phyloP scores from a whole-genome alignment of 2,329 filamentous ascomycete species.

The Lecanosticta acicola region DNA sequence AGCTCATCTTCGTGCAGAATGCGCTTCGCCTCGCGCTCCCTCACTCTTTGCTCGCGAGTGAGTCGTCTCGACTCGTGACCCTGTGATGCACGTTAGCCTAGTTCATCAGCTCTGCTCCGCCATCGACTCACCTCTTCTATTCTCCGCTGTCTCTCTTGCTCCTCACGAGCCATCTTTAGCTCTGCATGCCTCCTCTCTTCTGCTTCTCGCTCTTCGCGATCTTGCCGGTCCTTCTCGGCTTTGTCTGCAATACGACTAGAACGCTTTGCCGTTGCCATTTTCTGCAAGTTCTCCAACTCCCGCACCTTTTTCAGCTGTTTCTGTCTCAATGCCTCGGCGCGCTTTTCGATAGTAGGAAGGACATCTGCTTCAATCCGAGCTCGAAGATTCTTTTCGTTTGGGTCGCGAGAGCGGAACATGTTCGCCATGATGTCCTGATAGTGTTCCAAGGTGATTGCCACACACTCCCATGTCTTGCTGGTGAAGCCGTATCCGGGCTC shows the following conservation, averaged over 20 bases:
- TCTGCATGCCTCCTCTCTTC: slow-evolving; percentile 61
- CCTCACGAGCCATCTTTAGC: slow-evolving; percentile 55
- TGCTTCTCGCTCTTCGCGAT: slow-evolving; percentile 65
- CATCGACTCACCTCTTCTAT: slow-evolving; percentile 52
- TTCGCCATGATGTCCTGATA: slow-evolving; percentile 65
- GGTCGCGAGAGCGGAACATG: slow-evolving; percentile 70
- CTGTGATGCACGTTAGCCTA: slow-evolving; percentile 33
- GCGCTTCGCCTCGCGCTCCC: slow-evolving; percentile 78
- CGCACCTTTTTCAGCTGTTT: slow-evolving; percentile 71
- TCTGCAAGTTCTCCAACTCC: slow-evolving; percentile 74
- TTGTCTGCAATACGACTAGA: slow-evolving; percentile 84
- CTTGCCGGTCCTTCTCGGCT: slow-evolving; percentile 68
- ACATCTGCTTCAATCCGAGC: slow-evolving; percentile 70
- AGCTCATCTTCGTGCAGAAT: slow-evolving; percentile 80
- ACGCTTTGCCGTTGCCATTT: slow-evolving; percentile 87
- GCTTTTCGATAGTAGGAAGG: slow-evolving; percentile 75
- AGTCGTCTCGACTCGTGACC: slow-evolving; percentile 74
- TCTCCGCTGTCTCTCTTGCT: slow-evolving; percentile 57
- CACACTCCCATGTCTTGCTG: slow-evolving; percentile 81
- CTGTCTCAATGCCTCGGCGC: slow-evolving; percentile 61
- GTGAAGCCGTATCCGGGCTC: slow-evolving; percentile 55
- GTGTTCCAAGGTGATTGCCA: slow-evolving; percentile 76
- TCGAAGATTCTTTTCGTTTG: slow-evolving; percentile 75
- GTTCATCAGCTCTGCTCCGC: neutral
- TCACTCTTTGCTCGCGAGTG: slow-evolving; percentile 78